Base-by-base conservation (phyloP, 352 stramenopile species). In the Pythium aquatile region DNA sequence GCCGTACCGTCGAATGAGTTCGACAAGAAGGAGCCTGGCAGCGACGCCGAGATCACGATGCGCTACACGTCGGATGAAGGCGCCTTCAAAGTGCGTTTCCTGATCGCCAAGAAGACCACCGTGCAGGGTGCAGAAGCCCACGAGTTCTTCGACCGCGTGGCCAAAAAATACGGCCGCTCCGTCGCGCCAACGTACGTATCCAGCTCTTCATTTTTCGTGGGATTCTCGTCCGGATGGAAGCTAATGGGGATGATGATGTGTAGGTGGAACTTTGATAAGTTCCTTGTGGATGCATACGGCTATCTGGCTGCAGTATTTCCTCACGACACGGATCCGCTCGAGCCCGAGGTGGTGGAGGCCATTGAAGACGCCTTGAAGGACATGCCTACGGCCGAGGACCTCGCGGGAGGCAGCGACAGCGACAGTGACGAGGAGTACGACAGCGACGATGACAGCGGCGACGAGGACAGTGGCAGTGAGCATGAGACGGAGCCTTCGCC, bases 191-290 rank as follows among this genome's bases (percentile, higher is more conserved):
- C 81, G 76, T 81, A 76, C 26, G 72, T 71, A 35, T 37, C 6
- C 8, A 24, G 20, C 20, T 4, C 17, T 6, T 16, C 17, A 1
- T 29, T 29, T 24, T 24, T 24, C 20, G 20, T 3, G 24, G 7
- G 26, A 44, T 10, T 20, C 32, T 40, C 20, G 26, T 20, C n/a
- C 29, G 58, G 6, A 2, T 63, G 55, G 10, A 3, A 17, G 13
- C 47, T n/a, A 32, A 57, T 63, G 14, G 37, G 32, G 20, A 42
- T 47, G 5, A 5, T 26, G 16, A 10, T 47, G 17, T 59, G 37
- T 57, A 83, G 74, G 52, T 88, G 83, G 83, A 92, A 92, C 47
- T 92, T 92, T 67, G 83, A 92, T 80, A 92, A 92, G 69, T 92
- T 92, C 64, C 44, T 92, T 42, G 65, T 92, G 46, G 81, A 92